A percentile compares a stretch with the other conserved stretches of the same genome.
Conservation (phyloP, 179 eudicot genomes). For the Actinidia chinensis region DNA sequence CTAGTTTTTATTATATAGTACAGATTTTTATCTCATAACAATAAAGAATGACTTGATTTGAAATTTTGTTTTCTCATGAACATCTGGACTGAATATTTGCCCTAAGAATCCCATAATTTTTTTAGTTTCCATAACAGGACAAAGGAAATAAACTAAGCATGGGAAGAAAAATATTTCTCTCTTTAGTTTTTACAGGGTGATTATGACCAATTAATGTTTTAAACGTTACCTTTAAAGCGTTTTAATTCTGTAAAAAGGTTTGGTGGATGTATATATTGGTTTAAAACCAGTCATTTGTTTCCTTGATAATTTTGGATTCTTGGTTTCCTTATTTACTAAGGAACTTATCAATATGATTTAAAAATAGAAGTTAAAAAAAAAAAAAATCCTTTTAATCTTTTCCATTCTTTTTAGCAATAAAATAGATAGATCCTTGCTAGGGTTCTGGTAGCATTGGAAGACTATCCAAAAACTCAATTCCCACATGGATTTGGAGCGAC, state of each 20-base stretch:
- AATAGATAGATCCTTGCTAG: not conserved
- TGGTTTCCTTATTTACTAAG: not conserved
- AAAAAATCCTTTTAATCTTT: not conserved
- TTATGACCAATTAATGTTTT: not conserved
- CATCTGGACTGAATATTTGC: not conserved
- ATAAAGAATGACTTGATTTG: not conserved
- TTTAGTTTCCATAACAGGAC: not conserved
- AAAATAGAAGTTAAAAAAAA: not conserved
- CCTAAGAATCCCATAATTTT: not conserved
- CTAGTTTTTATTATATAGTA: no score
- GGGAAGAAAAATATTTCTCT: not conserved
- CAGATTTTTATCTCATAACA: not conserved
- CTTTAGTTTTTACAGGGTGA: not conserved
- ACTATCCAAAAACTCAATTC: not conserved
- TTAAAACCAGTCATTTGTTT: not conserved
- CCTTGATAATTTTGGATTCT: not conserved
- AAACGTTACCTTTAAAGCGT: no score
- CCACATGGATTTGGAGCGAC: not conserved
- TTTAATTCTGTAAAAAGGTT: not conserved
- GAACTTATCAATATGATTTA: not conserved
- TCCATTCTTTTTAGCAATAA: not conserved
- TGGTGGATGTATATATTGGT: not conserved
- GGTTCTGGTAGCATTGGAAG: not conserved
- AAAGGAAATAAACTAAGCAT: not conserved
- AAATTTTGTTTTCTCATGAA: not conserved